Conservation (phyloP, 2,329 filamentous ascomycete species). For the Seiridium cupressi region DNA sequence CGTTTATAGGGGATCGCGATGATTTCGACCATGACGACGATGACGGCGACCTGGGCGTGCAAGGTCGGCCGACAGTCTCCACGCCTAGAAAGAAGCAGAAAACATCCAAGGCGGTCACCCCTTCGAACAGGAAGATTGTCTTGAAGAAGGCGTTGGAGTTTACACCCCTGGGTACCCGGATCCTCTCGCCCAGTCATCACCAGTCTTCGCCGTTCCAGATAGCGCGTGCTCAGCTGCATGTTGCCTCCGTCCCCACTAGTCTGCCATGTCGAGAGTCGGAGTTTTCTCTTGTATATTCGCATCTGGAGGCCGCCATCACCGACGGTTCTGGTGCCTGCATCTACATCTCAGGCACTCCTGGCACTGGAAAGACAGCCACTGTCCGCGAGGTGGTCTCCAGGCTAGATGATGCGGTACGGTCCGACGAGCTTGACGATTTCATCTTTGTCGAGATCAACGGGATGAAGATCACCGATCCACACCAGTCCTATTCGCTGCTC, state of each 20-base stretch:
- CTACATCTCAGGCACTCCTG: constrained; percentile 98
- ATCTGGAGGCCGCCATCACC: constrained; percentile 90
- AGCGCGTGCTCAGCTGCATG: constrained; percentile 84
- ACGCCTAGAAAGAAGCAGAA: constrained; percentile 60
- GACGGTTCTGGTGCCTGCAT: constrained; percentile 95
- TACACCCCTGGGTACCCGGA: constrained; percentile 87
- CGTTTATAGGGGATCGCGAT: constrained; percentile 27
- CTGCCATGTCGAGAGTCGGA: constrained; percentile 91
- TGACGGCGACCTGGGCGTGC: constrained; percentile 27
- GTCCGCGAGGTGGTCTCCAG: constrained; percentile 92
- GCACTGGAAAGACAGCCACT: constrained; percentile 95
- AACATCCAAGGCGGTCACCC: constrained; percentile 40
- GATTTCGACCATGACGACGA: constrained; percentile 20
- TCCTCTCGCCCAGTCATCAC: constrained; percentile 72
- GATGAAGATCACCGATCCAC: constrained; percentile 98
- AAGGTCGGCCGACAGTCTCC: constrained; percentile 22
- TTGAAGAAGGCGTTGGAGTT: constrained; percentile 91
- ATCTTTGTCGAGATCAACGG: constrained; percentile 99
- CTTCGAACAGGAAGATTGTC: constrained; percentile 52
- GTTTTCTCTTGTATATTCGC: constrained; percentile 87
- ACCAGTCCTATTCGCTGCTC: constrained; percentile 90
- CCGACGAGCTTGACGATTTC: constrained; percentile 95
- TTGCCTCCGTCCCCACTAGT: constrained; percentile 85
- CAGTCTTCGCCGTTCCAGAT: constrained; percentile 87
- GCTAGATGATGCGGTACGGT: constrained; percentile 80